Conservation (phyloP, 2,329 filamentous ascomycete genomes). For the Fusarium tuaranense region DNA sequence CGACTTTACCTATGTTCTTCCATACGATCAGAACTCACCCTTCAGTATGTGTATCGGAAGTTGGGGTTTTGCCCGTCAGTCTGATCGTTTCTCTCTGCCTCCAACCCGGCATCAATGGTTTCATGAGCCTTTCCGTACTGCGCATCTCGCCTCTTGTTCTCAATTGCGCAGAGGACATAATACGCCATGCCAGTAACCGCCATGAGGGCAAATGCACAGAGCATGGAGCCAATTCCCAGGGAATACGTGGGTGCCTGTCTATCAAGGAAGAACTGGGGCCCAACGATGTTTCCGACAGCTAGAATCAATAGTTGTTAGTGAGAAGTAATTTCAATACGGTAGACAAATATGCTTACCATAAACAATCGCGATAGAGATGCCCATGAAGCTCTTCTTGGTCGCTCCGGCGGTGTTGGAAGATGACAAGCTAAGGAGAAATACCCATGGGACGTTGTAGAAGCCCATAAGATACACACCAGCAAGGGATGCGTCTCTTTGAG, state of each 20-base stretch:
- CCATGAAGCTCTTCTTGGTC: slow-evolving; percentile 45
- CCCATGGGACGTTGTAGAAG: slow-evolving; percentile 46
- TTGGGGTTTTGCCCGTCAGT: slow-evolving; percentile 24
- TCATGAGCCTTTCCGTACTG: slow-evolving; percentile 15
- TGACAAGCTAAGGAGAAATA: slow-evolving; percentile 43
- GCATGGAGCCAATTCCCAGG: slow-evolving; percentile 41
- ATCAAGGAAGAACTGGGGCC: slow-evolving; percentile 41
- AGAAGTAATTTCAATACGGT: background rate
- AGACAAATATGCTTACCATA: slow-evolving; percentile 22
- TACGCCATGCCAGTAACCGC: slow-evolving; percentile 11
- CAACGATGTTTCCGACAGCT: slow-evolving; percentile 45
- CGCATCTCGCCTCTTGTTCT: slow-evolving; percentile 5
- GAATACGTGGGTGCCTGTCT: slow-evolving; percentile 34
- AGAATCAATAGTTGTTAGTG: background rate
- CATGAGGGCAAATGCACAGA: slow-evolving; percentile 41
- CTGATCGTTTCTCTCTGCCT: slow-evolving; percentile 6
- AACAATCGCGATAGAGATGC: slow-evolving; percentile 40
- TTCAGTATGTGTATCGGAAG: slow-evolving; percentile 24
- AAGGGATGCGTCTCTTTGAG: slow-evolving; percentile 39
- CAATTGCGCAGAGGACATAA: background rate
- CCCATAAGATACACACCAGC: slow-evolving; percentile 47
- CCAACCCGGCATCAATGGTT: background rate
- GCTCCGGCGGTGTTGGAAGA: slow-evolving; percentile 37
- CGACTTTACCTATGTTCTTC: background rate
- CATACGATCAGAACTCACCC: background rate